Conservation (phyloP, 768 basidiomycete species). For the Mycena olivaceomarginata region DNA sequence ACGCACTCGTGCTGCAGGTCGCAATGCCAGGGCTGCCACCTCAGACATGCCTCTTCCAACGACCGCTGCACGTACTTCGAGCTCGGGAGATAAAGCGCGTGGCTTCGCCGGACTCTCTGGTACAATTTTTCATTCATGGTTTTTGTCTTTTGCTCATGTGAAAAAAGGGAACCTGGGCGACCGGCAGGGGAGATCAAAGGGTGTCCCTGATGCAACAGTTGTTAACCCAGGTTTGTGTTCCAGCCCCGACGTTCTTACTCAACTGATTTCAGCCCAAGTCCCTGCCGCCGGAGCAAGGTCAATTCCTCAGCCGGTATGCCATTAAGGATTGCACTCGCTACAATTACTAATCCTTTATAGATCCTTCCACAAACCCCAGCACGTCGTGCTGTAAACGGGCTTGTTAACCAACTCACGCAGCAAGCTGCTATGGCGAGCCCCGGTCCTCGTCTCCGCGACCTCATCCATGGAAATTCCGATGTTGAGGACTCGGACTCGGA, state of each 20-base stretch:
- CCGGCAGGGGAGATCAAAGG: background rate
- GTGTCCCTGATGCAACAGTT: background rate
- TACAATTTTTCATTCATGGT: slow-evolving; percentile 7
- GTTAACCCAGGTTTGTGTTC: slow-evolving; percentile 21
- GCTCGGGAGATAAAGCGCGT: slow-evolving; percentile 7
- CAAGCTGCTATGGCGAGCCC: slow-evolving; percentile 22
- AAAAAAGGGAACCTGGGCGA: slow-evolving; percentile 13
- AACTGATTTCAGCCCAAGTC: slow-evolving; percentile 9
- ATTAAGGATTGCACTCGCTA: slow-evolving; percentile 2
- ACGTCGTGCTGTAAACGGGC: slow-evolving; percentile 17
- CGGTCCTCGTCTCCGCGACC: slow-evolving; percentile 9
- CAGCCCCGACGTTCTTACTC: slow-evolving; percentile 2
- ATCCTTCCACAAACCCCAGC: slow-evolving; percentile 14
- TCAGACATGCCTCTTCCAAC: background rate
- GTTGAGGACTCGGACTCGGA: slow-evolving; percentile 22
- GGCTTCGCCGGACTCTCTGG: slow-evolving; percentile 9
- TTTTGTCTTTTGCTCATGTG: slow-evolving; percentile 13
- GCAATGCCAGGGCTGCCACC: slow-evolving; percentile 3
- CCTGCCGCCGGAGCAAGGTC: background rate
- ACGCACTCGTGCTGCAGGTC: slow-evolving; percentile 1
- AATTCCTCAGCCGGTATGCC: background rate
- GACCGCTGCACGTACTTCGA: slow-evolving; percentile 5
- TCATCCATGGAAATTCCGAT: background rate
- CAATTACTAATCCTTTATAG: slow-evolving; percentile 17
- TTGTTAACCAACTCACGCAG: slow-evolving; percentile 10